These are phyloP conservation scores for Babjeviella inositovora DNA, from an alignment of 805 yeast species.

Conservation along the genomic window DNA sequence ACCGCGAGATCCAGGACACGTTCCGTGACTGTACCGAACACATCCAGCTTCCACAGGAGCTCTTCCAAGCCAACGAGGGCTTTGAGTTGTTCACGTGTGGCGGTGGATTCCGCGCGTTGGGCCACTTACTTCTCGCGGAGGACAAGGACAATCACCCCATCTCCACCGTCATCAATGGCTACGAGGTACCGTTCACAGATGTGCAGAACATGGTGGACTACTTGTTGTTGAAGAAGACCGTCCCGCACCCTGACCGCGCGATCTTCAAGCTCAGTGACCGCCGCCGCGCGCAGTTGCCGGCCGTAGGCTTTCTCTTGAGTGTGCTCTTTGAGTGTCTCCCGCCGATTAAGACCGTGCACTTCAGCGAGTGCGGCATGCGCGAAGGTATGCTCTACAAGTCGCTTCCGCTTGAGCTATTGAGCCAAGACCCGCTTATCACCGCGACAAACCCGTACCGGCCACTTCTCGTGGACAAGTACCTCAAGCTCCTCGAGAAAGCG, in stretches of 20 bases:
- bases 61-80: conserved; percentile 43
- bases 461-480: conserved; percentile 37
- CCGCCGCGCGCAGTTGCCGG: conserved; percentile 52
- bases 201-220: conserved; percentile 34
- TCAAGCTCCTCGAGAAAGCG: conserved; percentile 34
- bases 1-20: conserved; percentile 34
- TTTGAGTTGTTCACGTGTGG: conserved; percentile 54
- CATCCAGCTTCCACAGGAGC: conserved; percentile 33
- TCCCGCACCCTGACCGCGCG: conserved; percentile 23
- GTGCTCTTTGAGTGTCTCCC: conserved; percentile 53
- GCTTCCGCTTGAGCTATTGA: conserved; percentile 36
- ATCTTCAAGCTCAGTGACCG: conserved; percentile 54
- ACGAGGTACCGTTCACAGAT: conserved; percentile 36
- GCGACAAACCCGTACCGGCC: conserved; percentile 67
- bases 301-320: conserved; percentile 44
- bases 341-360: conserved; percentile 41
- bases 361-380: conserved; percentile 65
- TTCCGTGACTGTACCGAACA: conserved; percentile 29
- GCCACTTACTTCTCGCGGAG: conserved; percentile 36
- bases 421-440: conserved; percentile 53
- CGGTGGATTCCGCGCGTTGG: conserved; percentile 61
- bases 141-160: conserved; percentile 40
- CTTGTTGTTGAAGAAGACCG: conserved; percentile 26
- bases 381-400: conserved; percentile 59
- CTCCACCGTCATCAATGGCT: conserved; percentile 57